Evolutionary conservation across 106 monocot genomes (phyloP).

Genomic region (Iris macrosiphon): DNA sequence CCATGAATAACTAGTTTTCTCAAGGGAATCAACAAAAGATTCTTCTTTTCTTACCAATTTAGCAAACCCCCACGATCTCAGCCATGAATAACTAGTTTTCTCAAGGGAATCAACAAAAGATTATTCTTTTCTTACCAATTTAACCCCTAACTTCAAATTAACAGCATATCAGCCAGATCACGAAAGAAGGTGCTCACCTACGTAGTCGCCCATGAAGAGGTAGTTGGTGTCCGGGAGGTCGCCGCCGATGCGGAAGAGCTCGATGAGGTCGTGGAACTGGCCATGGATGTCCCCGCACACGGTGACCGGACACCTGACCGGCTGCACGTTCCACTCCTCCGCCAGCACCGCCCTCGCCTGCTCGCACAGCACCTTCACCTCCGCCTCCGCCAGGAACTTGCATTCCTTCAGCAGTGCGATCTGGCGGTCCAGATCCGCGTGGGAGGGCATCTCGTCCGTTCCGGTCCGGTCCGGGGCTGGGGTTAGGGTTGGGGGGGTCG

Average conservation of each 20-base stretch:
- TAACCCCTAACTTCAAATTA: too few species aligned
- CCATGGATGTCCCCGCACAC: conserved; percentile 45
- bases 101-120: too few species aligned
- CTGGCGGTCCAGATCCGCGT: conserved; percentile 80
- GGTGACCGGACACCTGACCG: conserved; percentile 36
- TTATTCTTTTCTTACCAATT: too few species aligned
- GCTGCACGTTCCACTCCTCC: conserved; percentile 48
- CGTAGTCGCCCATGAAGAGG: conserved; percentile 50
- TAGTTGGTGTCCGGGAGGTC: conserved; percentile 46
- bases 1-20: too few species aligned
- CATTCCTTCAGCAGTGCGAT: conserved; percentile 73
- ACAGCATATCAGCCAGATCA: too few species aligned
- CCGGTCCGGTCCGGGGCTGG: too few species aligned
- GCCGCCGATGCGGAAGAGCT: conserved; percentile 38
- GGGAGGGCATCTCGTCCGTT: conserved; percentile 32
- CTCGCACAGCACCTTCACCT: conserved; percentile 62
- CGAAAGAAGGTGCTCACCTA: conserved; percentile 17
- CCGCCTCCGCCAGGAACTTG: conserved; percentile 56
- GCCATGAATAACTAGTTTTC: too few species aligned
- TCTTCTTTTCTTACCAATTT: too few species aligned
- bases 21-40: too few species aligned
- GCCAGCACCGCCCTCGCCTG: conserved; percentile 30
- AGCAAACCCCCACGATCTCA: too few species aligned
- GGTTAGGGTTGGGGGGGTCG: neutral
- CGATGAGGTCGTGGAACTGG: conserved; percentile 39